A percentile compares a stretch with the other conserved stretches of the same genome.
phyloP scores from a whole-genome alignment of 73 alveolate genomes.

The Tetrahymena thermophila region DNA sequence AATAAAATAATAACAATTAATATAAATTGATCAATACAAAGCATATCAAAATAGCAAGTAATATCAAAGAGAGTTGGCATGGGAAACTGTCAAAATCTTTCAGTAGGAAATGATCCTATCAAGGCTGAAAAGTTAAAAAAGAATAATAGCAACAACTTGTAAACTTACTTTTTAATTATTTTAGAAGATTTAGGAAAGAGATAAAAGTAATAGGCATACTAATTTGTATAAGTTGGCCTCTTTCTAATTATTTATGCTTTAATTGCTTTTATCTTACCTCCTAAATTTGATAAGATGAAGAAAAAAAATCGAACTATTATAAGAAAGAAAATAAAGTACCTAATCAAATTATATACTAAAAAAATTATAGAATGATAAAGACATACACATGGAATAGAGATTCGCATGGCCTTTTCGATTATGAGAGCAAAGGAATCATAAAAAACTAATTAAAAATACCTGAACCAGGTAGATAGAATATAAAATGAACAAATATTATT shows the following conservation, averaged over 20 bases:
- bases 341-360: not conserved
- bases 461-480: not conserved
- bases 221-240: not conserved
- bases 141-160: not conserved
- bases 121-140: not conserved
- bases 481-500: not conserved
- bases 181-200: not conserved
- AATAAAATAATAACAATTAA: not conserved
- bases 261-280: not conserved
- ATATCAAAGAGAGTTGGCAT: not conserved
- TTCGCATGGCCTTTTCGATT: conserved; percentile 76
- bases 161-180: not conserved
- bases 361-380: conserved; percentile 14
- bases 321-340: not conserved
- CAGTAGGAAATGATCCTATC: conserved; percentile 3
- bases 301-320: not conserved
- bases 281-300: not conserved
- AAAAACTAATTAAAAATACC: conserved; percentile 43
- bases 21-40: not conserved
- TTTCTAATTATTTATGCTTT: not conserved
- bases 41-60: not conserved
- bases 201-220: not conserved
- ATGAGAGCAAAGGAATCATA: conserved; percentile 54
- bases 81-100: not conserved
- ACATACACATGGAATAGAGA: conserved; percentile 62